A percentile compares a stretch with the other conserved stretches of the same genome.
These are phyloP conservation scores for Persicaria maculosa DNA, from an alignment of 148 eudicot genomes.

Conservation along the genomic window DNA sequence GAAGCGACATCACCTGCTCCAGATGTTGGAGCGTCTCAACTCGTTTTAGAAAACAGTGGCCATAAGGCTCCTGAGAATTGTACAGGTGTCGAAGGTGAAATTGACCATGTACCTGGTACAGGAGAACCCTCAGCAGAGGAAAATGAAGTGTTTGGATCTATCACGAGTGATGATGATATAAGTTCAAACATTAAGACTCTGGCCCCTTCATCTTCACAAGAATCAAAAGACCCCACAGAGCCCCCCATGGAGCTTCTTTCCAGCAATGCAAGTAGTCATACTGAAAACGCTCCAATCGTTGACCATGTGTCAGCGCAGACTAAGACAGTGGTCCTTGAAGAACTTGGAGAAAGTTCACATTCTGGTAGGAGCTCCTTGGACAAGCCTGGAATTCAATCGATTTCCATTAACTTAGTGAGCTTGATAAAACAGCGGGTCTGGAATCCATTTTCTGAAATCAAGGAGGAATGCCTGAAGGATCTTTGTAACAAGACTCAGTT, in stretches of 20 bases:
- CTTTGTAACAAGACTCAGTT: constrained; percentile 30
- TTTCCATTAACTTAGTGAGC: constrained; percentile 22
- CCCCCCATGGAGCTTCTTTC: not conserved
- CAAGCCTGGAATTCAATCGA: constrained; percentile 17
- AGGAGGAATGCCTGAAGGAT: constrained; percentile 43
- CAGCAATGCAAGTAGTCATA: not conserved
- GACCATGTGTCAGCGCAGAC: constrained; percentile 21
- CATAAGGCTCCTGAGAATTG: constrained; percentile 12
- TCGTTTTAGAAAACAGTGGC: not conserved
- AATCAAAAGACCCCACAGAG: not conserved
- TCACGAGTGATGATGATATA: not conserved
- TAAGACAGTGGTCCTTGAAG: constrained; percentile 24
- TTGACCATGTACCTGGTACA: constrained; percentile 24
- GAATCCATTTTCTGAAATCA: constrained; percentile 51
- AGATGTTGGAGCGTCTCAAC: constrained; percentile 7
- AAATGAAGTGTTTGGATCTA: constrained; percentile 11
- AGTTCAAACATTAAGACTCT: not conserved
- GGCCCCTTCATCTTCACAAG: not conserved
- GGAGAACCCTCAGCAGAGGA: constrained; percentile 22
- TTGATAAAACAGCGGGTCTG: constrained; percentile 40
- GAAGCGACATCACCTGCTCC: constrained; percentile 14
- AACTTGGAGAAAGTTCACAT: constrained; percentile 18
- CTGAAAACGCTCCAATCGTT: constrained; percentile 18
- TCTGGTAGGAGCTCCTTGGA: constrained; percentile 21
- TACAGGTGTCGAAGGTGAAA: constrained; percentile 18